Base-by-base conservation (phyloP, 371 early-diverging fungal genomes). In the Mycotypha africana region DNA sequence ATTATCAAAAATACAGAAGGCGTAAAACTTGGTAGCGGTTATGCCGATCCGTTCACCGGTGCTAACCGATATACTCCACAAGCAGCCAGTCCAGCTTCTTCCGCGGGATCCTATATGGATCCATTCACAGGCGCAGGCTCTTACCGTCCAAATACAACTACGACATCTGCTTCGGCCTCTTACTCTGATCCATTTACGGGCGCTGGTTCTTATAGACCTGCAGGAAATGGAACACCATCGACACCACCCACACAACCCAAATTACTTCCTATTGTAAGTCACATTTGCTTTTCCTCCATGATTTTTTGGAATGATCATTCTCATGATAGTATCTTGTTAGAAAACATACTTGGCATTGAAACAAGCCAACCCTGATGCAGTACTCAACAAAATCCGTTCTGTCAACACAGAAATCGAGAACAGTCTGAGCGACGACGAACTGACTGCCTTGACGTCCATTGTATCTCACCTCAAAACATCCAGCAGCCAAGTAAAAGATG, bases 1-100 rank as follows among this genome's bases (percentile, higher is more conserved):
- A 96, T 99, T 41, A 81, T 78, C 9, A 78, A 81, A 46, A 99
- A 98, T 61, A 72, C 95, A 0, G 70, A 81, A 14, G 84, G 70
- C 12, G 81, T 76, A 1, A 66, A 76, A 14, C 41, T 90, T 25
- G 68, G 75, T 20, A 39, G 53, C 6, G 49, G 46, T n/a, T 74
- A 73, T 32, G 66, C 70, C 17, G 93, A 93, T 62, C 93, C 91
- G 6, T 85, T 73, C 24, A 82, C 83, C 8, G 83, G 84, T 5
- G 65, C 51, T 16, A 65, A 49, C 30, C 60, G 81, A 47, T 78
- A 80, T 48, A 67, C 70, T 11, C 76, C 78, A 33, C 28, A 25
- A 14, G 14, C 39, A 20, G 17, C 52, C 31, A 45, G 34, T 20
- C 51, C 43, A 25, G 25, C 47, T 14, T 15, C 40, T 16, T 20